Conservation (phyloP, 257 asterid species). For the Solanum sejunctum region DNA sequence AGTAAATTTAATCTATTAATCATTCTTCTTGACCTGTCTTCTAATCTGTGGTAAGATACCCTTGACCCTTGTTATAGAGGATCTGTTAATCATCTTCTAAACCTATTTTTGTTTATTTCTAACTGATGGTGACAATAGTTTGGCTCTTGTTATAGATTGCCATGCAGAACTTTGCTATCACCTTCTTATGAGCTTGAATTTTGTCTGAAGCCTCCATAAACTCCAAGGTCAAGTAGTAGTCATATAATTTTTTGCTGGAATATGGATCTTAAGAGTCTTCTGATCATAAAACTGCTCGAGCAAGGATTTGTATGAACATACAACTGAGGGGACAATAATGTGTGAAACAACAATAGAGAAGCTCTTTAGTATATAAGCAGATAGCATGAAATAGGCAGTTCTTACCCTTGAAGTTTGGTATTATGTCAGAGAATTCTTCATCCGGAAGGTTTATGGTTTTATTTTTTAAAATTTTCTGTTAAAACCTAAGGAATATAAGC, state of each 20-base stretch:
- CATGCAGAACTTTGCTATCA: not conserved
- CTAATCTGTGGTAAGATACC: not conserved
- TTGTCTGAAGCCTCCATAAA: not conserved
- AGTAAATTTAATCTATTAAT: not conserved
- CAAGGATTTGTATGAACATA: not conserved
- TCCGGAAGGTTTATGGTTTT: not conserved
- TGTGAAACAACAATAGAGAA: not conserved
- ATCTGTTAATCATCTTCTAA: not conserved
- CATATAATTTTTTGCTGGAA: not conserved
- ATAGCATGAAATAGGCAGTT: not conserved
- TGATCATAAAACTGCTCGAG: not conserved
- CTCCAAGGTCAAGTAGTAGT: not conserved
- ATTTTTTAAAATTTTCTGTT: not conserved
- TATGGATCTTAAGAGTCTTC: not conserved
- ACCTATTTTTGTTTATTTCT: not conserved
- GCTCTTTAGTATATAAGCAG: not conserved
- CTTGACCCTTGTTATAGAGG: not conserved
- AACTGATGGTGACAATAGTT: not conserved
- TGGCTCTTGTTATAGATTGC: not conserved
- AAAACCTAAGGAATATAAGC: not conserved
- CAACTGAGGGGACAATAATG: not conserved
- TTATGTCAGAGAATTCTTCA: not conserved
- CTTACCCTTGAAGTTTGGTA: not conserved
- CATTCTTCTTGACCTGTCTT: not conserved
- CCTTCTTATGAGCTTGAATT: not conserved